Evolutionary conservation across 768 basidiomycete genomes (phyloP).

Genomic region (Kwoniella europaea): DNA sequence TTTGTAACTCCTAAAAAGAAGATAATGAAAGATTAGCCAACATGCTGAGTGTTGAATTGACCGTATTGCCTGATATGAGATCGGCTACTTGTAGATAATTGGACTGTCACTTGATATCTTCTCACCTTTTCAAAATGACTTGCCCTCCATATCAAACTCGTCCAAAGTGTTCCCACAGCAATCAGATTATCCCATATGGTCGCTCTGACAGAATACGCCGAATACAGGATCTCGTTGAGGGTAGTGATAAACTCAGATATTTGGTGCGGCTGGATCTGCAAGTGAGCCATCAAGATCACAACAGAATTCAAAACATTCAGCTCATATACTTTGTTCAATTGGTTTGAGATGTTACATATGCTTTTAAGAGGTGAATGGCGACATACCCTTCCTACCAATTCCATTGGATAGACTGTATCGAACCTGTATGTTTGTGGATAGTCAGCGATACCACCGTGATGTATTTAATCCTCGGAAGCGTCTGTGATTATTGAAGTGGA

Average conservation of each 20-base stretch:
- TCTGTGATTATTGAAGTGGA: neutral
- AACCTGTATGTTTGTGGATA: conserved; percentile 61
- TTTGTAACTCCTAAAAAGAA: conserved; percentile 81
- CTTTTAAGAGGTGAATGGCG: conserved; percentile 2
- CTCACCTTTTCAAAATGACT: conserved; percentile 83
- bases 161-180: conserved; percentile 77
- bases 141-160: conserved; percentile 70
- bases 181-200: conserved; percentile 79
- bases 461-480: no score
- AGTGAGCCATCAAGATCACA: no score
- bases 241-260: conserved; percentile 88
- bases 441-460: neutral
- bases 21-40: no score
- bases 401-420: conserved; percentile 82
- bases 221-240: conserved; percentile 84
- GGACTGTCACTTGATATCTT: no score
- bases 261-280: conserved; percentile 83
- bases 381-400: conserved; percentile 87
- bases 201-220: conserved; percentile 77
- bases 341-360: no score
- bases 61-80: no score
- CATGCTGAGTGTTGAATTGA: no score
- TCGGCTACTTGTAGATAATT: no score
- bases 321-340: no score
- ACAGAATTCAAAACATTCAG: no score